A percentile compares a stretch with the other conserved stretches of the same genome.
Evolutionary conservation across 2,329 filamentous ascomycete species (phyloP).

Genomic region (Sclerotinia minor): DNA sequence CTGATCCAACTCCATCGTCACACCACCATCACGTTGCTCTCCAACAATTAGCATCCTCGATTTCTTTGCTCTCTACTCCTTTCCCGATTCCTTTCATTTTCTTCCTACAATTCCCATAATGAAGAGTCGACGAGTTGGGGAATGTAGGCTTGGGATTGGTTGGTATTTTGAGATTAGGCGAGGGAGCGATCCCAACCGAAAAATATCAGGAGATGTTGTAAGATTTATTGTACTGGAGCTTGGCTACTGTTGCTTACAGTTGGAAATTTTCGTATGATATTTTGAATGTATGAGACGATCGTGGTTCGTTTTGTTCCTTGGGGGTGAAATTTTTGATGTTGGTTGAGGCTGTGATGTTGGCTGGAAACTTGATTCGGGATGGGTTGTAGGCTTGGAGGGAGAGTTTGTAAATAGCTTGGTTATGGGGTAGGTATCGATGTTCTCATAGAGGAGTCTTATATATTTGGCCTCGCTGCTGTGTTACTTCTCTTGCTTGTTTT

Average conservation of each 20-base stretch:
- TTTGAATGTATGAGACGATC: neutral
- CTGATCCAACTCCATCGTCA: conserved; percentile 1
- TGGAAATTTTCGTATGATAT: neutral
- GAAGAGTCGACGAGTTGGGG: neutral
- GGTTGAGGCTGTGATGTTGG: neutral
- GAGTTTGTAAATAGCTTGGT: neutral
- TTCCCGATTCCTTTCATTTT: neutral
- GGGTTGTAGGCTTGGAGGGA: neutral
- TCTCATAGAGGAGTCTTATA: neutral
- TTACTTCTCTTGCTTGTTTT: neutral
- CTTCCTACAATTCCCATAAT: neutral
- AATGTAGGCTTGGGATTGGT: neutral
- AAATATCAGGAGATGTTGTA: conserved; percentile 7
- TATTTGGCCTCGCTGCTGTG: neutral
- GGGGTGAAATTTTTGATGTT: neutral
- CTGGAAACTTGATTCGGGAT: neutral
- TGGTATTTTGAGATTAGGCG: neutral
- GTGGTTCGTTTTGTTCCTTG: neutral
- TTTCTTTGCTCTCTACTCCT: neutral
- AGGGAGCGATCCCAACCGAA: conserved; percentile 7
- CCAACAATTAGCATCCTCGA: neutral
- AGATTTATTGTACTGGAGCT: too few relatives aligned
- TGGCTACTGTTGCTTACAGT: neutral
- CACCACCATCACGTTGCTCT: neutral
- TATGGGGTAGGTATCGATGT: neutral